Conservation (phyloP, 345 rosid genomes). For the Arabis hirsuta region DNA sequence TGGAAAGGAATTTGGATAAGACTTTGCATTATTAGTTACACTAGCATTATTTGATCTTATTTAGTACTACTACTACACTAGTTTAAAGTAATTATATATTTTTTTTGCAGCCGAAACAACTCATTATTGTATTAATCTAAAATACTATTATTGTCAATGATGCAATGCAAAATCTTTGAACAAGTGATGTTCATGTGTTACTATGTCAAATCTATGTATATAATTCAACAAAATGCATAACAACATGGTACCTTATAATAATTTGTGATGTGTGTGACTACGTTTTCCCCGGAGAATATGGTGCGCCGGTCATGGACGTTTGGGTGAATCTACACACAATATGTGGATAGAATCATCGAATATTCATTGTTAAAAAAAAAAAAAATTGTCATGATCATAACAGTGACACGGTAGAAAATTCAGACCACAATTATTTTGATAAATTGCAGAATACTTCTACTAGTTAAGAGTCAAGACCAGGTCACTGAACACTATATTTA, state of each 20-base stretch:
- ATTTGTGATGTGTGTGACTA: slow-evolving; percentile 1
- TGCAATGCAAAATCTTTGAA: slow-evolving; percentile 11
- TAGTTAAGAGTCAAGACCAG: background rate
- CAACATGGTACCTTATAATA: background rate
- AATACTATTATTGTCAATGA: background rate
- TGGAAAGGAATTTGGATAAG: too few species aligned
- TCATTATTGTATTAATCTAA: too few species aligned
- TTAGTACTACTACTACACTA: too few species aligned
- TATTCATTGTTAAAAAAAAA: background rate
- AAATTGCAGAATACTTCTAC: background rate
- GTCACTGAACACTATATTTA: background rate
- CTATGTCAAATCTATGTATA: background rate
- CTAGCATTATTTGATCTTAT: too few species aligned
- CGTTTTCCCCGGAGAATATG: background rate
- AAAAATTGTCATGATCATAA: background rate
- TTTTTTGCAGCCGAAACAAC: too few species aligned
- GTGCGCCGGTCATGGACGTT: slow-evolving; percentile 6
- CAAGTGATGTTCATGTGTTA: slow-evolving; percentile 11
- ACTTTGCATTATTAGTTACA: too few species aligned
- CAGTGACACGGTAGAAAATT: slow-evolving; percentile 3
- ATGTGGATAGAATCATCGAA: slow-evolving; percentile 7
- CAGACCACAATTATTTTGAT: slow-evolving; percentile 4
- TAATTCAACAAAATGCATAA: too few species aligned
- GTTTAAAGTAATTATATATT: too few species aligned
- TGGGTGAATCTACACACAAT: slow-evolving; percentile 25